Conservation (phyloP, 176 grass and related monocot species). For the Juncus effusus region DNA sequence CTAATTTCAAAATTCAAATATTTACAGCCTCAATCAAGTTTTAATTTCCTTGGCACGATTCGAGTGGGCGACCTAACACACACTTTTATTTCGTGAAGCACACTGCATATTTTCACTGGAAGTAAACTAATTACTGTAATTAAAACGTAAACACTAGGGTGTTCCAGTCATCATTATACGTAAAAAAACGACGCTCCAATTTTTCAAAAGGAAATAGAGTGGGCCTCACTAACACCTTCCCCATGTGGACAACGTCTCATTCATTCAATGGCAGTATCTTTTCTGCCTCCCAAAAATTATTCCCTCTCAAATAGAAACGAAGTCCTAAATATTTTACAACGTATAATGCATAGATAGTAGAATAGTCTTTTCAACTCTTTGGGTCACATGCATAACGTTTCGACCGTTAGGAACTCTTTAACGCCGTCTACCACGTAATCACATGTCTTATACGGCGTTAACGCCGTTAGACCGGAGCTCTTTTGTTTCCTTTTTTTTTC, state of each 20-base stretch:
- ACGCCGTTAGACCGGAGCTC: constrained; percentile 15
- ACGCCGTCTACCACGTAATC: constrained; percentile 1
- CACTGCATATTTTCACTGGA: not conserved
- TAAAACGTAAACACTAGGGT: not conserved
- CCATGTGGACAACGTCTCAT: constrained; percentile 25
- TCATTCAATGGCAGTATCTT: not conserved
- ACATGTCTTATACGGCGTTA: not conserved
- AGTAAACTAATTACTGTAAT: not conserved
- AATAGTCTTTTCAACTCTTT: not conserved
- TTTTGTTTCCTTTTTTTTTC: not conserved
- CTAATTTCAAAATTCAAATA: not conserved
- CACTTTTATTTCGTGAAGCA: not conserved
- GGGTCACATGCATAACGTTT: constrained; percentile 13
- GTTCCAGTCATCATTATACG: constrained; percentile 6
- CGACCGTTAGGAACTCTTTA: constrained; percentile 15
- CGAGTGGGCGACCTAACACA: constrained; percentile 3
- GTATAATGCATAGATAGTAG: not conserved
- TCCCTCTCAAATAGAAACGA: not conserved
- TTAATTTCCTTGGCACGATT: constrained; percentile 21
- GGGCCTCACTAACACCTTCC: not conserved
- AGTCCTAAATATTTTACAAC: not conserved
- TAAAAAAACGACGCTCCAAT: constrained; percentile 2
- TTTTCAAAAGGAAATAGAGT: not conserved
- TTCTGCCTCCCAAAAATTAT: not conserved
- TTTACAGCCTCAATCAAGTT: not conserved